phyloP scores from a whole-genome alignment of 2,329 filamentous ascomycete genomes.

The Lachnellula arida region DNA sequence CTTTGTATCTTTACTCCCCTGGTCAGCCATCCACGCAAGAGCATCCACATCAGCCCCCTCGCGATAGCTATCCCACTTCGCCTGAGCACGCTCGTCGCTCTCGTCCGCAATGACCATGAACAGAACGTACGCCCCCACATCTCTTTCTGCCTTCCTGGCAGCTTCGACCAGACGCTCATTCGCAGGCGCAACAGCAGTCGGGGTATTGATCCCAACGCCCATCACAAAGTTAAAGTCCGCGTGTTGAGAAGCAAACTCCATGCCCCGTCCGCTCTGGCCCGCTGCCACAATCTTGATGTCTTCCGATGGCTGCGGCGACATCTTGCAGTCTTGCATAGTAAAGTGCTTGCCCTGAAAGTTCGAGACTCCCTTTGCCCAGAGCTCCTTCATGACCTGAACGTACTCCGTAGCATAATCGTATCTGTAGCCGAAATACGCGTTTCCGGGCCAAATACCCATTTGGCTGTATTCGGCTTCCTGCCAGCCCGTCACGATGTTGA shows the following conservation, averaged over 20 bases:
- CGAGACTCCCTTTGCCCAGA: constrained; percentile 31
- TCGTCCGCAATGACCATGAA: constrained; percentile 34
- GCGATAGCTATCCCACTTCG: constrained; percentile 32
- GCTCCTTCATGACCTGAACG: constrained; percentile 33
- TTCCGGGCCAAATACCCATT: constrained; percentile 34
- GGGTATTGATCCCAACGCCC: constrained; percentile 32
- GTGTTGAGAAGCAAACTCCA: constrained; percentile 32
- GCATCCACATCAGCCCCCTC: constrained; percentile 32
- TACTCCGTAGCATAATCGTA: constrained; percentile 35
- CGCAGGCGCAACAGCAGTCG: constrained; percentile 24
- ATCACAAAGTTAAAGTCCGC: constrained; percentile 34
- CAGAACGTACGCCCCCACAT: constrained; percentile 33
- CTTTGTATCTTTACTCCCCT: constrained; percentile 31
- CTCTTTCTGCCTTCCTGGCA: constrained; percentile 25
- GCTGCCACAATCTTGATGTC: constrained; percentile 32
- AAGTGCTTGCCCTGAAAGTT: constrained; percentile 34
- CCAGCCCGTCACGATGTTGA: constrained; percentile 35
- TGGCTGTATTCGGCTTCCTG: constrained; percentile 33
- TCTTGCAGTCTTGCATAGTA: constrained; percentile 33
- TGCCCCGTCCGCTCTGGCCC: constrained; percentile 31
- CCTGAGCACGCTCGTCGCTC: constrained; percentile 29
- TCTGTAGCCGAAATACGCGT: constrained; percentile 30
- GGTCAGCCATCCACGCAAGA: constrained; percentile 31
- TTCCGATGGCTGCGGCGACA: constrained; percentile 22
- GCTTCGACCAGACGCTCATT: constrained; percentile 31